Conservation (phyloP, 805 yeast species). For the Candida suzukii region DNA sequence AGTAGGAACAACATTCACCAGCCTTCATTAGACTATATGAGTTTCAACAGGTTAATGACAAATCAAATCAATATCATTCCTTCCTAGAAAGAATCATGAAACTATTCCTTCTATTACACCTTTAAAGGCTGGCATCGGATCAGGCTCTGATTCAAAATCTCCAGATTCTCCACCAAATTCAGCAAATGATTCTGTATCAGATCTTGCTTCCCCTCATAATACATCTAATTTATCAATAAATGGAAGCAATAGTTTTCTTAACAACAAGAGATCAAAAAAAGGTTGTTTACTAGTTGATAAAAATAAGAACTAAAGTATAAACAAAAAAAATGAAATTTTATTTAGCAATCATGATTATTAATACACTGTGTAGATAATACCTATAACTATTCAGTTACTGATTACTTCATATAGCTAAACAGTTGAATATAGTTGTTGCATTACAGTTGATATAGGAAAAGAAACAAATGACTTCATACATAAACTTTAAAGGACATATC, state of each 20-base stretch:
- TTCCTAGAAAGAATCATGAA: not conserved
- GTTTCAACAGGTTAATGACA: not conserved
- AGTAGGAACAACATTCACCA: too few relatives aligned
- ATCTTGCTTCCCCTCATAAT: not conserved
- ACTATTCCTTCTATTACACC: not conserved
- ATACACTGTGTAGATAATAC: too few relatives aligned
- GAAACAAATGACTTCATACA: too few relatives aligned
- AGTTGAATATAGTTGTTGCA: too few relatives aligned
- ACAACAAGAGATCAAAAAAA: constrained; percentile 45
- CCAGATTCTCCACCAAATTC: not conserved
- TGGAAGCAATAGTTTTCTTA: not conserved
- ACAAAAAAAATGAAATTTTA: too few relatives aligned
- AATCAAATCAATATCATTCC: not conserved
- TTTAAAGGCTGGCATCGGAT: not conserved
- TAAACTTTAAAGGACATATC: too few relatives aligned
- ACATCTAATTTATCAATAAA: not conserved
- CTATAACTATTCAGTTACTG: too few relatives aligned
- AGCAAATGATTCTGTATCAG: not conserved
- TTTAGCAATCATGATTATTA: too few relatives aligned
- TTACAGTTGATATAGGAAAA: too few relatives aligned
- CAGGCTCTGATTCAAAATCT: not conserved
- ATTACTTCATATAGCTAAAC: too few relatives aligned
- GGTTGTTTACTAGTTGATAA: too few relatives aligned
- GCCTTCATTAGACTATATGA: not conserved
- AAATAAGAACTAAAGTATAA: too few relatives aligned